phyloP scores from a whole-genome alignment of 1,284 basidiomycete genomes.

The Pholiota adiposa region DNA sequence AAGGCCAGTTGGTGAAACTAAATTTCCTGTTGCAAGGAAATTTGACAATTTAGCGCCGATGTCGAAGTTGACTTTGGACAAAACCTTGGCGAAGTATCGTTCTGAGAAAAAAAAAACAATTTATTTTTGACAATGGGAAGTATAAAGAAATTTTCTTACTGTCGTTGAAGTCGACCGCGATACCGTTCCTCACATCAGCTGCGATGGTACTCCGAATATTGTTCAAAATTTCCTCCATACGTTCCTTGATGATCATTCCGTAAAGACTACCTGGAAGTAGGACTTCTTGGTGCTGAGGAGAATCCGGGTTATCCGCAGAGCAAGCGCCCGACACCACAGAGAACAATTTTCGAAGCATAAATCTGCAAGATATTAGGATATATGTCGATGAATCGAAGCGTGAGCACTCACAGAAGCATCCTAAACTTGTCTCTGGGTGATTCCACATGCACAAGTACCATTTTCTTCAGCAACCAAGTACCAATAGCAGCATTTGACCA shows the following conservation, averaged over 20 bases:
- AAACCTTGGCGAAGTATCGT: conserved; percentile 81
- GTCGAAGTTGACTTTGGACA: conserved; percentile 88
- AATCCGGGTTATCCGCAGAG: conserved; percentile 97
- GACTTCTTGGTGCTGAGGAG: conserved; percentile 98
- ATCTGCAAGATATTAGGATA: conserved; percentile 49
- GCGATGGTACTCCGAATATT: conserved; percentile 77
- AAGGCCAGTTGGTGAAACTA: conserved; percentile 93
- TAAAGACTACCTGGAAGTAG: conserved; percentile 94
- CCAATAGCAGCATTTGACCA: conserved; percentile 89
- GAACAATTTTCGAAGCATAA: conserved; percentile 98
- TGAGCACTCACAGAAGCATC: conserved; percentile 76
- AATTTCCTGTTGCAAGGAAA: conserved; percentile 97
- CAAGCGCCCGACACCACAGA: conserved; percentile 90
- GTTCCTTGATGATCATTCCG: conserved; percentile 98
- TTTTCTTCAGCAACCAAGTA: conserved; percentile 81
- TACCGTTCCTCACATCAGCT: conserved; percentile 78
- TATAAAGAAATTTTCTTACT: conserved; percentile 49
- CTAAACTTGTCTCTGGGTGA: conserved; percentile 95
- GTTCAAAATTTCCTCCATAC: conserved; percentile 89
- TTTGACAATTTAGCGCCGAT: conserved; percentile 90
- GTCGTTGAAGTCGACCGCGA: conserved; percentile 85
- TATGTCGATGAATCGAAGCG: not conserved
- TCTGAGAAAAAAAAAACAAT: conserved; percentile 52
- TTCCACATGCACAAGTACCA: conserved; percentile 91
- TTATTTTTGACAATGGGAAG: conserved; percentile 1